Base-by-base conservation (phyloP, 192 early-diverging fungal species). In the Borealophlyctis nickersoniae region DNA sequence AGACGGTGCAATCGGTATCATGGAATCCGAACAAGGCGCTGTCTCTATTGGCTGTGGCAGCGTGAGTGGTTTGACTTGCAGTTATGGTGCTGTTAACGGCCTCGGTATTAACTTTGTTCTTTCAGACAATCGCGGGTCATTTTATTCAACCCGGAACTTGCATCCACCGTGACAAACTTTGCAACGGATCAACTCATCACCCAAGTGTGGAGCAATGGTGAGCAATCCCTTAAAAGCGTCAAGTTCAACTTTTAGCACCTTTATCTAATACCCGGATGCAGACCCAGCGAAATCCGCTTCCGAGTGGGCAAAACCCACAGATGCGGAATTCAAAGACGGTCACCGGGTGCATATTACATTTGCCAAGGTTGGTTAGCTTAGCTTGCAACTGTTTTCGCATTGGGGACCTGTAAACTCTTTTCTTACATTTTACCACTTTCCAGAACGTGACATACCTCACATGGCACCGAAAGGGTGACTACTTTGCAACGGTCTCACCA, bases 401-500 rank as follows among this genome's bases (percentile, higher is more conserved):
- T 11, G 45, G 45, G n/a, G 11, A 48, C n/a, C n/a, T n/a, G 45
- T 13, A n/a, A n/a, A 13, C 45, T 48, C n/a, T 48, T 48, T n/a
- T n/a, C 45, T 13, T 48, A n/a, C 45, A 48, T 48, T n/a, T 48
- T n/a, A 48, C n/a, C n/a, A 11, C 45, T 48, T 13, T 66, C 23
- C 39, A 76, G 68, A 49, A 22, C 11, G 89, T 94, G 32, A 94
- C 89, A 62, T 83, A 87, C 57, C 74, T 99, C 45, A 80, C 81
- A 28, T 99, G 96, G 96, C 96, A 99, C 75, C 80, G 91, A 55
- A 94, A 91, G 71, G 96, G 96, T 60, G 93, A 99, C 76, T 98
- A 99, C 74, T 86, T 98, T 77, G 82, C 91, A 0, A 90, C 91
- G 28, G 84, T 96, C 19, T 84, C 86, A 0, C 85, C 92, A 0